phyloP scores from a whole-genome alignment of 164 flowering plant genomes.

The Macadamia integrifolia region DNA sequence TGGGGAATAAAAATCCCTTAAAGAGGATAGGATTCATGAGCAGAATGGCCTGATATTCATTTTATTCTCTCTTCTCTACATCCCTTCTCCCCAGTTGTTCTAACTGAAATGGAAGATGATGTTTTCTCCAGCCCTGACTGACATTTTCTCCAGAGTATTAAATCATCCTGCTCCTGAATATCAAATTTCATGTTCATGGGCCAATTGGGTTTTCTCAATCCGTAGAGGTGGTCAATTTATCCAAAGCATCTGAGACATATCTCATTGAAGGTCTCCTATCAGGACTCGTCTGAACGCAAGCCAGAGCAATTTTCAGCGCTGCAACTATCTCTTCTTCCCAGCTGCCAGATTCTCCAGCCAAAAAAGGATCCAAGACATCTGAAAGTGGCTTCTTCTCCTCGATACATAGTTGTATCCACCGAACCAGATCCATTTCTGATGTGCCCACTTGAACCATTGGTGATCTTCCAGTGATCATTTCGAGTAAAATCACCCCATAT shows the following conservation, averaged over 20 bases:
- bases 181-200: neutral
- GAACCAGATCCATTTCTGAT: conserved; percentile 75
- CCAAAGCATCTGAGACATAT: conserved; percentile 54
- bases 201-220: conserved; percentile 7
- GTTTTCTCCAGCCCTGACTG: too few species aligned
- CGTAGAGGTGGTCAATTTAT: conserved; percentile 32
- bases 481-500: conserved; percentile 78
- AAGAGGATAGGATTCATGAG: too few species aligned
- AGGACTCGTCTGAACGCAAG: conserved; percentile 72
- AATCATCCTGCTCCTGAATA: too few species aligned
- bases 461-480: conserved; percentile 73
- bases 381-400: conserved; percentile 82
- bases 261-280: conserved; percentile 88
- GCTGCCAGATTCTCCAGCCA: conserved; percentile 53
- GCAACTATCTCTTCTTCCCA: conserved; percentile 72
- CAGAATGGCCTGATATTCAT: too few species aligned
- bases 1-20: too few species aligned
- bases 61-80: too few species aligned
- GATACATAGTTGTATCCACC: conserved; percentile 78
- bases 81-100: too few species aligned
- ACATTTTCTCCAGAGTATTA: too few species aligned
- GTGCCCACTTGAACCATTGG: conserved; percentile 57
- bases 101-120: too few species aligned
- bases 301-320: conserved; percentile 77
- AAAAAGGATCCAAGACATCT: conserved; percentile 65